Base-by-base conservation (phyloP, 1,139 yeast genomes). In the Arxiozyma heterogenica region DNA sequence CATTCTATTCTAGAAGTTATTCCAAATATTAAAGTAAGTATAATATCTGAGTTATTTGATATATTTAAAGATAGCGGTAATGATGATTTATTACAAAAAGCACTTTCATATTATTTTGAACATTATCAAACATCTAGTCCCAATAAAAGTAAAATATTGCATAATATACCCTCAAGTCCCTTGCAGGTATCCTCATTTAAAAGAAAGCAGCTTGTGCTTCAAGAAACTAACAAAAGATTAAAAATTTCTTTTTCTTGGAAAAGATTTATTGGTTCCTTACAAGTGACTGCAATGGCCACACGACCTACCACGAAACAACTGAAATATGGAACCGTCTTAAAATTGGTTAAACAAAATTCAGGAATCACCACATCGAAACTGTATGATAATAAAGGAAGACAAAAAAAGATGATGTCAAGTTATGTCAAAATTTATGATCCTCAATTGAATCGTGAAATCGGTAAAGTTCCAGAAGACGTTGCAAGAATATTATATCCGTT, bases 231-330 rank as follows among this genome's bases (percentile, higher is more conserved):
- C 3, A 34, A 34, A 12, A 34, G 39, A 34, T 15, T 15, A n/a
- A 34, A 15, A 2, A 34, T 6, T 34, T 11, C n/a, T 4, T 34
- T 34, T 34, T 34, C 39, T 34, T 73, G 75, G 75, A 63, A 70
- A 51, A 67, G 76, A 41, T 84, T 75, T 62, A 74, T 89, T 25
- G 97, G 97, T 0, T 76, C 89, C 0, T 62, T 88, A 30, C 84
- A 83, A 57, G 81, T 86, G 0, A 83, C 81, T 53, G 91, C 89
- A 1, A 85, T 91, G 87, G 90, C 95, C 11, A 88, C 95, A 0
- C 72, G 96, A 51, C 88, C 94, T 0, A 84, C 87, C 0, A 62
- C 75, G 45, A 73, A 72, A 48, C 77, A 83, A 0, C 70, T 84
- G 7, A 65, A 74, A 52, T 80, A 78, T 64, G 78, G 80, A 20